Evolutionary conservation across 345 rosid species (phyloP).

Genomic region (Brassica cretica): DNA sequence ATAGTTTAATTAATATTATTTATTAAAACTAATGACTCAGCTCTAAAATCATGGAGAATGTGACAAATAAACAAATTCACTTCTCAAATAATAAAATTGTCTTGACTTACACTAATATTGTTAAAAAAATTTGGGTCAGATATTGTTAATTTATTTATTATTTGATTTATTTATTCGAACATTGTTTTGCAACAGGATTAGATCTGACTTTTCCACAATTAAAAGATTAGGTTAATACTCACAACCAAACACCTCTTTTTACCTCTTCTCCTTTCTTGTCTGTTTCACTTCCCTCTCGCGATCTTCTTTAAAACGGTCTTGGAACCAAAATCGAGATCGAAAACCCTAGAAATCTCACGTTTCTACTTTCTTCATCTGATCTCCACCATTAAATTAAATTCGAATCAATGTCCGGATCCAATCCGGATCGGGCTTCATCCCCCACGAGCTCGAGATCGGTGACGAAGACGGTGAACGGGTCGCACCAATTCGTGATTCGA

Average conservation of each 20-base stretch:
- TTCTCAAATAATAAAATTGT: no score
- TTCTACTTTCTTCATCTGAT: not conserved
- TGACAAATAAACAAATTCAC: no score
- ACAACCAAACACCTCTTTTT: not conserved
- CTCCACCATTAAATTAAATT: not conserved
- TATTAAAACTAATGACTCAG: no score
- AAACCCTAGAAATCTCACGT: slow-evolving; percentile 34
- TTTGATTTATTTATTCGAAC: no score
- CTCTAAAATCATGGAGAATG: no score
- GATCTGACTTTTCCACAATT: not conserved
- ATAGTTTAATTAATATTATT: no score
- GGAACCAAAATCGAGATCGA: not conserved
- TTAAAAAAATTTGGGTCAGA: no score
- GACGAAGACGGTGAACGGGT: slow-evolving; percentile 81
- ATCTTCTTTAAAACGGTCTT: slow-evolving; percentile 20
- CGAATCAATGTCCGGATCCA: not conserved
- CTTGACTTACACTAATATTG: no score
- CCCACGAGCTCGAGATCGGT: slow-evolving; percentile 60
- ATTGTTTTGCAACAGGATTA: slow-evolving; percentile 23
- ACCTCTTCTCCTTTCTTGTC: not conserved
- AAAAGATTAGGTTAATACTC: not conserved
- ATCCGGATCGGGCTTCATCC: slow-evolving; percentile 33
- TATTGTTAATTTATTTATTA: no score
- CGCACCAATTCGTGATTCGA: slow-evolving; percentile 73
- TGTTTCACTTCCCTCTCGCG: slow-evolving; percentile 24